A percentile compares a stretch with the other conserved stretches of the same genome.
phyloP scores from a whole-genome alignment of 306 rosid genomes.

The apple (Malus domestica) region ASM211411v1 NC_041790.1:9629501-9630000 shows the following conservation, averaged over 20 bases:
- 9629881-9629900: conserved; percentile 77
- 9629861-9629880: conserved; percentile 64
- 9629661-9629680: conserved; percentile 98
- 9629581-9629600: conserved; percentile 66
- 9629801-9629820: conserved; percentile 12
- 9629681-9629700: conserved; percentile 68
- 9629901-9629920: conserved; percentile 81
- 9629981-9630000: neutral
- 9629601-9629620: conserved; percentile 86
- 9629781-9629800: neutral
- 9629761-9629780: neutral
- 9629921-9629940: conserved; percentile 33
- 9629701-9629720: conserved; percentile 1
- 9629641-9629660: conserved; percentile 72
- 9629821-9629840: conserved; percentile 92
- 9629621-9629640: conserved; percentile 60
- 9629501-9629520: conserved; percentile 12
- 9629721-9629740: neutral
- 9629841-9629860: conserved; percentile 72
- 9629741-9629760: neutral
- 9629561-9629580: conserved; percentile 1
- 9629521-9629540: neutral
- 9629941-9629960: neutral
- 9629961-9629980: neutral
- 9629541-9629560: neutral